Base-by-base conservation (phyloP, 2,329 filamentous ascomycete species). In the Stagonosporopsis rhizophila region DNA sequence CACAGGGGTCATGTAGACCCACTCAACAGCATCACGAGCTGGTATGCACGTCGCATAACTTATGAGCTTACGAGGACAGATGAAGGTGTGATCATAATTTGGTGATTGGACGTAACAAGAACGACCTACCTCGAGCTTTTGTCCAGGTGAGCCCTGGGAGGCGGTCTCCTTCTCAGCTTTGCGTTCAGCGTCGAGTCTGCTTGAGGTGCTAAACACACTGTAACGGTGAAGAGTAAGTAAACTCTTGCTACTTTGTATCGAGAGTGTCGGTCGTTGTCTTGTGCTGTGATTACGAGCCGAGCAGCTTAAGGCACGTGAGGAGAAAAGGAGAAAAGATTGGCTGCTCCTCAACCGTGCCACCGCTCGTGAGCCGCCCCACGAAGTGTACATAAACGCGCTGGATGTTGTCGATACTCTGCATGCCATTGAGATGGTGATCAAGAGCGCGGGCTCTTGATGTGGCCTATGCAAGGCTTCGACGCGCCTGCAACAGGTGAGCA, bases 221-320 rank as follows among this genome's bases (percentile, higher is more conserved):
- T 39, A 27, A 28, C 30, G 45, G 22, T 60, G 38, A 27, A 59
- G 35, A 46, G 27, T 30, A 35, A 14, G 34, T 28, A 17, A 40
- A 38, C 32, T 45, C 20, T 44, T 60, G 38, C 38, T 27, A 27
- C 37, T 61, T 23, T 35, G 9, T 19, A 30, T 30, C 37, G 53
- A 25, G 4, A 47, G 8, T 12, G 30, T 28, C 46, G 50, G 56
- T 30, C 27, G 49, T 51, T 35, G 32, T 34, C 38, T 47, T 38
- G 9, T 46, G 41, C 47, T 51, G 52, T 56, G 52, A 50, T 61
- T 54, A 35, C 42, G 54, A 11, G 52, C 32, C 66, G 61, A 68
- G 48, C 60, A 66, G 56, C 52, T 67, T 2, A 60, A 68, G 46
- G 71, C 72, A 75, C 71, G 71, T 75, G 72, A 74, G 65, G 40